Evolutionary conservation across 257 asterid genomes (phyloP).

Genomic region (Paulownia fortunei): DNA sequence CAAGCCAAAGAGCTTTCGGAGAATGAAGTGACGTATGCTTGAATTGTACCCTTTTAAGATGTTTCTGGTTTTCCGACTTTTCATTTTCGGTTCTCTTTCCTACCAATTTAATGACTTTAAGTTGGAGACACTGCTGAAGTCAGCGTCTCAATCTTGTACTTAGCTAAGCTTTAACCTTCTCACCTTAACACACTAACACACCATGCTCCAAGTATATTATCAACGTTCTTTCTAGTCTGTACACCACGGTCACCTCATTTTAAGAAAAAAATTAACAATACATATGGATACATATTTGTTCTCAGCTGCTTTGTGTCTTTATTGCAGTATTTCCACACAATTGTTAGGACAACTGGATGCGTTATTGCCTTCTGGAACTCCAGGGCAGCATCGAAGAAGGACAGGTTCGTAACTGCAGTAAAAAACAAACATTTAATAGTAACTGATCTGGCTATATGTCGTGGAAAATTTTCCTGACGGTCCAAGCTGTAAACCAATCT

Average conservation of each 20-base stretch:
- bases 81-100: background rate
- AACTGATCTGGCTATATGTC: background rate
- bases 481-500: background rate
- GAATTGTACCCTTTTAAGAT: background rate
- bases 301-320: conserved; percentile 19
- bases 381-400: conserved; percentile 71
- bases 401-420: conserved; percentile 44
- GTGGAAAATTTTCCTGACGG: background rate
- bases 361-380: conserved; percentile 58
- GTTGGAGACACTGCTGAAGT: background rate
- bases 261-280: background rate
- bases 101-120: background rate
- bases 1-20: conserved; percentile 75
- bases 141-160: background rate
- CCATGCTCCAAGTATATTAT: background rate
- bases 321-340: conserved; percentile 58
- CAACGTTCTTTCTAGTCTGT: background rate
- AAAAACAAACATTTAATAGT: background rate
- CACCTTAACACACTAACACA: conserved; percentile 9
- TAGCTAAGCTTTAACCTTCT: background rate
- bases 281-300: background rate
- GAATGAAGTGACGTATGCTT: conserved; percentile 56
- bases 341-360: conserved; percentile 62
- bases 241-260: background rate
- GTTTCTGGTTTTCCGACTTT: conserved; percentile 4